A percentile compares a stretch with the other conserved stretches of the same genome.
Conservation (phyloP, 768 basidiomycete species). For the Butyriboletus loyo region DNA sequence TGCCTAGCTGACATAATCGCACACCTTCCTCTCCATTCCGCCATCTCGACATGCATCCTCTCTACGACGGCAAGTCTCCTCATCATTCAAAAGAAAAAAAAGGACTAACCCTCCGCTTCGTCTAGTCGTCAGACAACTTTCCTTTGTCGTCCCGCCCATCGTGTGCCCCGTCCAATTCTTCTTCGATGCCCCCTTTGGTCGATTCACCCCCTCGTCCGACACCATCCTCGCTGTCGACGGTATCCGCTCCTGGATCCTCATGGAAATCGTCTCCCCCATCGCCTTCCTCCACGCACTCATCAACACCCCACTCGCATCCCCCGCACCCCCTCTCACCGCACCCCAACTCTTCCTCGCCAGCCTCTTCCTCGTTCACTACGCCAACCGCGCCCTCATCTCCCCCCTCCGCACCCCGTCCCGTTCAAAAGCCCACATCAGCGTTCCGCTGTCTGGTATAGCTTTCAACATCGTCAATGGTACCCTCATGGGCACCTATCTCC, state of each 20-base stretch:
- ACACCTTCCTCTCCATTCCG: neutral
- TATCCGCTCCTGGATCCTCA: conserved; percentile 65
- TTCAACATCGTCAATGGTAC: conserved; percentile 78
- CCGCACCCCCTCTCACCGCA: conserved; percentile 31
- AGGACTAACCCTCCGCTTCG: neutral
- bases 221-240: conserved; percentile 58
- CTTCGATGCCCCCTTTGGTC: conserved; percentile 78
- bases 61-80: conserved; percentile 24
- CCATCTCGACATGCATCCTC: conserved; percentile 13
- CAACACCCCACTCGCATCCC: conserved; percentile 45
- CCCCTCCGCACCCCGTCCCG: conserved; percentile 80
- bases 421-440: conserved; percentile 67
- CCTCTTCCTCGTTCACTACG: conserved; percentile 74
- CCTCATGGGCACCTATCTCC: conserved; percentile 67
- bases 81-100: neutral
- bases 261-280: conserved; percentile 68
- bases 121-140: conserved; percentile 40
- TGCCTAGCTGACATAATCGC: neutral
- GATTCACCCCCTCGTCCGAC: conserved; percentile 52
- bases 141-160: conserved; percentile 40
- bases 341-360: conserved; percentile 50
- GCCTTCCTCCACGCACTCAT: conserved; percentile 50
- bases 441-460: conserved; percentile 48
- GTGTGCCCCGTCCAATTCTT: conserved; percentile 41
- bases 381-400: conserved; percentile 77